A percentile compares a stretch with the other conserved stretches of the same genome.
Evolutionary conservation across 192 early-diverging fungal species (phyloP).

Genomic region (Entomortierella parvispora): DNA sequence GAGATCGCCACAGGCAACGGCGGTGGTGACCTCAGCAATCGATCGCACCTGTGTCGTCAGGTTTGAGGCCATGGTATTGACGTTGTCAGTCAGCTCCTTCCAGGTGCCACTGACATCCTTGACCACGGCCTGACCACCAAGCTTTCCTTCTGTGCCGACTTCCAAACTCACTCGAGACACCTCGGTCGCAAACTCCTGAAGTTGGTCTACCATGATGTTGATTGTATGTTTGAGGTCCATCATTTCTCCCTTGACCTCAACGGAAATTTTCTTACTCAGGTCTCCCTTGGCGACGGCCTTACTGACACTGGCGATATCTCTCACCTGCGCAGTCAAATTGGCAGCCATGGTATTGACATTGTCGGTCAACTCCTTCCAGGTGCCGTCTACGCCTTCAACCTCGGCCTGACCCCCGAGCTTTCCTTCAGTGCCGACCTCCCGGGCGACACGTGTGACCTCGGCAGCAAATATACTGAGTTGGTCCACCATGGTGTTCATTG

Average conservation of each 20-base stretch:
- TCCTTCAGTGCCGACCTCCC: conserved; percentile 75
- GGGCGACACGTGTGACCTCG: conserved; percentile 68
- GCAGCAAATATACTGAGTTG: conserved; percentile 55
- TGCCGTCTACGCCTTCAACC: conserved; percentile 67
- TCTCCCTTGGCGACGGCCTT: conserved; percentile 72
- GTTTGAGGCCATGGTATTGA: conserved; percentile 73
- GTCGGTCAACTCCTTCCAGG: conserved; percentile 72
- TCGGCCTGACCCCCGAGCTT: conserved; percentile 69
- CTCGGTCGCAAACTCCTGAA: conserved; percentile 20
- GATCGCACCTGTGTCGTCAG: conserved; percentile 66
- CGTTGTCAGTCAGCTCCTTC: conserved; percentile 69
- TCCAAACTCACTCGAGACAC: conserved; percentile 61
- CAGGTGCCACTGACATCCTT: conserved; percentile 66
- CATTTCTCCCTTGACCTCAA: conserved; percentile 66
- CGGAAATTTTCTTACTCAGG: conserved; percentile 59
- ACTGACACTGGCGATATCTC: conserved; percentile 74
- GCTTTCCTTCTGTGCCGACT: conserved; percentile 64
- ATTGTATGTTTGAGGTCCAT: conserved; percentile 60
- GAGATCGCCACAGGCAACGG: conserved; percentile 68
- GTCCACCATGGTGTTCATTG: conserved; percentile 72
- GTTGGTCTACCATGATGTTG: conserved; percentile 55
- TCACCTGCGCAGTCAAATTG: conserved; percentile 74
- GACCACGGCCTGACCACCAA: conserved; percentile 46
- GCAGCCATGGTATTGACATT: conserved; percentile 77
- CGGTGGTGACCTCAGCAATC: conserved; percentile 66